Conservation (phyloP, 2,329 filamentous ascomycete genomes). For the Neopestalotiopsis clavispora region DNA sequence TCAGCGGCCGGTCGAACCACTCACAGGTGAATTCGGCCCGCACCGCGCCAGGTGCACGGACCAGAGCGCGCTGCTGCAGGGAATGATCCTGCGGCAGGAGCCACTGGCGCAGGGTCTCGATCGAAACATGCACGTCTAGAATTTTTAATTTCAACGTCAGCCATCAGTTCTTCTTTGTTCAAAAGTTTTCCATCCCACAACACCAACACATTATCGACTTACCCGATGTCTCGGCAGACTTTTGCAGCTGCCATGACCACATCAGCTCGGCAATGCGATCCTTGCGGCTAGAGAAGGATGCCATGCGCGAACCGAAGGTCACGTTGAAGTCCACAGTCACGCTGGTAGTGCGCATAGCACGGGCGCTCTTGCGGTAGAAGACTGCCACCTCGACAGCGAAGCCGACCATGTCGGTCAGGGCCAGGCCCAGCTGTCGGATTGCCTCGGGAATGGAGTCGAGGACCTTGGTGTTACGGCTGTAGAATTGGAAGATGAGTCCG, state of each 20-base stretch:
- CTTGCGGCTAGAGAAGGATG: slow-evolving; percentile 1
- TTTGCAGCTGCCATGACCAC: not conserved
- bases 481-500: not conserved
- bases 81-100: not conserved
- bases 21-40: slow-evolving; percentile 1
- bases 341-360: not conserved
- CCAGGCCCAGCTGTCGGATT: not conserved
- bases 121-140: not conserved
- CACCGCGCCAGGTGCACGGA: not conserved
- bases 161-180: not conserved
- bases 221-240: not conserved
- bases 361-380: not conserved
- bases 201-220: not conserved
- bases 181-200: not conserved
- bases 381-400: not conserved
- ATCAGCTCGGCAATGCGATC: not conserved
- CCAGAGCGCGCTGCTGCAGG: not conserved
- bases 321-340: not conserved
- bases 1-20: not conserved
- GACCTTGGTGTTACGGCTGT: not conserved
- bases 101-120: not conserved
- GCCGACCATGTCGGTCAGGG: not conserved
- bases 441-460: not conserved
- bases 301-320: not conserved
- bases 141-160: slow-evolving; percentile 2